A percentile compares a stretch with the other conserved stretches of the same genome.
Evolutionary conservation across 768 basidiomycete genomes (phyloP).

Genomic region (Tephrocybe sp.): DNA sequence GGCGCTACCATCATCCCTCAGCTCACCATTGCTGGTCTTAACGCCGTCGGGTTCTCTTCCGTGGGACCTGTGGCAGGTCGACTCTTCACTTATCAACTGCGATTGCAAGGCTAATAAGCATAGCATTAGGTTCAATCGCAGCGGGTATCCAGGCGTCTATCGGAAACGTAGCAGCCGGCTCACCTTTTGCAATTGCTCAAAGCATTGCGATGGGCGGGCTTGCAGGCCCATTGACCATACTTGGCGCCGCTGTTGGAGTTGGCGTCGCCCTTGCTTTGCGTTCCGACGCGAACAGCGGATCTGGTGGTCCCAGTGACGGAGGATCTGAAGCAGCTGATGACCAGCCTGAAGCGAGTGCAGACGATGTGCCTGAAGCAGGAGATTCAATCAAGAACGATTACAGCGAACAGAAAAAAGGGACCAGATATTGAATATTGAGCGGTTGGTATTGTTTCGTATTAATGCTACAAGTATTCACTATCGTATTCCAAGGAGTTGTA

Average conservation of each 20-base stretch:
- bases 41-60: background rate
- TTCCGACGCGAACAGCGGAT: background rate
- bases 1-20: background rate
- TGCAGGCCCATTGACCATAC: background rate
- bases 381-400: too few species aligned
- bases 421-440: too few species aligned
- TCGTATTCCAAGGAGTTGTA: too few species aligned
- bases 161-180: constrained; percentile 5
- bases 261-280: background rate
- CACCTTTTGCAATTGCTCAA: constrained; percentile 15
- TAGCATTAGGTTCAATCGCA: background rate
- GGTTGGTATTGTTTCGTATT: too few species aligned
- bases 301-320: background rate
- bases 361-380: too few species aligned
- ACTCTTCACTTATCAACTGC: background rate
- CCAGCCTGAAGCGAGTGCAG: too few species aligned
- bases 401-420: too few species aligned
- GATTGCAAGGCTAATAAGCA: background rate
- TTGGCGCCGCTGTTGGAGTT: background rate
- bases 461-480: too few species aligned
- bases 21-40: background rate
- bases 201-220: constrained; percentile 17
- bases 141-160: constrained; percentile 6
- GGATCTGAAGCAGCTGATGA: background rate
- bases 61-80: constrained; percentile 6